Percentiles rank a stretch among this genome's conserved stretches.
Conservation (phyloP, 164 flowering plant genomes). For the Kingdonia uniflora region DNA sequence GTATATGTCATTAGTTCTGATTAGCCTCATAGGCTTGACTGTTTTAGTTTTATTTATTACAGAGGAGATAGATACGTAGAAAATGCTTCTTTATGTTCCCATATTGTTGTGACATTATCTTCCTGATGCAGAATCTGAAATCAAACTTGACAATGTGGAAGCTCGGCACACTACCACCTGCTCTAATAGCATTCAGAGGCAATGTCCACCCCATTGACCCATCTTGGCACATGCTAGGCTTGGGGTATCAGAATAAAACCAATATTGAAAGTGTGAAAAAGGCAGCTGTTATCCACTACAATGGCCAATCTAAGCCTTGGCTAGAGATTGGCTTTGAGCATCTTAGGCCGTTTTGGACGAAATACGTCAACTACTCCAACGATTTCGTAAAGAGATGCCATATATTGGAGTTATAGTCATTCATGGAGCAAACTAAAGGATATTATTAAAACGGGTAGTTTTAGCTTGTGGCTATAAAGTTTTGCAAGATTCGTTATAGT, state of each 20-base stretch:
- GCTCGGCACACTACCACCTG: constrained; percentile 98
- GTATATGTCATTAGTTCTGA: too few relatives aligned
- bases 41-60: too few relatives aligned
- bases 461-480: constrained; percentile 7
- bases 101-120: constrained; percentile 1
- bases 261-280: constrained; percentile 52
- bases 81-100: too few relatives aligned
- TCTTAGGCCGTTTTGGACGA: constrained; percentile 94
- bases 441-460: constrained; percentile 9
- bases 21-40: too few relatives aligned
- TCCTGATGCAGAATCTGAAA: constrained; percentile 60
- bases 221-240: constrained; percentile 95
- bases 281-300: constrained; percentile 97
- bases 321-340: constrained; percentile 84
- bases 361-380: constrained; percentile 83
- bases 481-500: constrained; percentile 12
- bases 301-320: constrained; percentile 98
- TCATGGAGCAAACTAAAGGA: constrained; percentile 5
- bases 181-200: constrained; percentile 84
- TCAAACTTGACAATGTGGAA: constrained; percentile 89
- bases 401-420: constrained; percentile 56
- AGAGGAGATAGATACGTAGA: too few relatives aligned
- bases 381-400: constrained; percentile 88
- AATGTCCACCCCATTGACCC: constrained; percentile 92
- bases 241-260: constrained; percentile 93